Percentiles rank a stretch among this genome's conserved stretches.
phyloP scores from a whole-genome alignment of 805 yeast species.

The Alloascoidea hylecoeti region DNA sequence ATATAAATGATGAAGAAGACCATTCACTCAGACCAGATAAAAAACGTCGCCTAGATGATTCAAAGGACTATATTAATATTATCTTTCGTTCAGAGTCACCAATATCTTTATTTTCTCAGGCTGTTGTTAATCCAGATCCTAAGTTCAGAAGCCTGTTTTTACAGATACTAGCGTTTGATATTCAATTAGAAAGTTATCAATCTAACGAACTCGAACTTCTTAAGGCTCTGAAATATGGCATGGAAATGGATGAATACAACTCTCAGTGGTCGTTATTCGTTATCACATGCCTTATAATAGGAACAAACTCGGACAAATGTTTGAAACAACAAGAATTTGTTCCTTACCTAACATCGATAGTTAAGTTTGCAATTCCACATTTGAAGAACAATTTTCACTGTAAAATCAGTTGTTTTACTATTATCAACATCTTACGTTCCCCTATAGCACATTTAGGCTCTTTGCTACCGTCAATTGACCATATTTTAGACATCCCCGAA shows the following conservation, averaged over 20 bases:
- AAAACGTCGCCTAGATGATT: too few relatives aligned
- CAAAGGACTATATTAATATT: not conserved
- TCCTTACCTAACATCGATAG: not conserved
- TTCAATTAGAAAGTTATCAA: not conserved
- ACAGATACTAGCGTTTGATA: not conserved
- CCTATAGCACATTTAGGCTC: not conserved
- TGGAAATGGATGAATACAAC: not conserved
- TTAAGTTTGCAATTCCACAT: not conserved
- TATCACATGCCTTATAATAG: too few relatives aligned
- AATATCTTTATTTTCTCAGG: not conserved
- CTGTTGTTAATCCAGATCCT: conserved; percentile 1
- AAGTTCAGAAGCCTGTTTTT: not conserved
- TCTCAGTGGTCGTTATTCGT: not conserved
- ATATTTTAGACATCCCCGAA: not conserved
- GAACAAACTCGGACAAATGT: too few relatives aligned
- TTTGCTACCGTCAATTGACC: not conserved
- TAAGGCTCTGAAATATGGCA: not conserved
- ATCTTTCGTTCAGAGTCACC: not conserved
- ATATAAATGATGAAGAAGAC: too few relatives aligned
- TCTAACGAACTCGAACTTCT: not conserved
- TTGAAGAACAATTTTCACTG: not conserved
- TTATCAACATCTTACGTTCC: not conserved
- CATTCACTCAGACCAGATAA: too few relatives aligned
- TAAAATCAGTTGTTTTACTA: not conserved
- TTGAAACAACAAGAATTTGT: not conserved